Conservation (phyloP, 1,139 yeast genomes). For the Nakaseomyces delphensis region DNA sequence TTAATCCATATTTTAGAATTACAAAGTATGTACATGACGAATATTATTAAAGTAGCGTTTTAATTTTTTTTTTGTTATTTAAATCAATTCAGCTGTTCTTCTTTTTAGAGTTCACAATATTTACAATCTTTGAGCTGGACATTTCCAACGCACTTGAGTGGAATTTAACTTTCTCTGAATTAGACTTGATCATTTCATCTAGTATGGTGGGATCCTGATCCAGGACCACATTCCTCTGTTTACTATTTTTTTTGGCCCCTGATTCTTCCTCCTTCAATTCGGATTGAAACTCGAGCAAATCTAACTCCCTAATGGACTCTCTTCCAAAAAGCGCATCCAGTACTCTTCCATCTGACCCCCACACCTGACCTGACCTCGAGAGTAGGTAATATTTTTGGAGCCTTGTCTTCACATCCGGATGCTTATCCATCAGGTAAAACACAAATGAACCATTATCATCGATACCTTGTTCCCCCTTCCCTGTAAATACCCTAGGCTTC, state of each 20-base stretch:
- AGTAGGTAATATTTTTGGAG: conserved; percentile 22
- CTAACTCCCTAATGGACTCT: conserved; percentile 10
- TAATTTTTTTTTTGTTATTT: neutral
- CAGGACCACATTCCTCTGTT: conserved; percentile 1
- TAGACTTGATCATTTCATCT: conserved; percentile 1
- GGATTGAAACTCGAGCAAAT: neutral
- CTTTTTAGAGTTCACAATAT: conserved; percentile 4
- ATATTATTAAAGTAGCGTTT: neutral
- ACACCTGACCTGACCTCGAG: conserved; percentile 26
- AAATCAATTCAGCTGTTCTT: neutral
- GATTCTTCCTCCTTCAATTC: neutral
- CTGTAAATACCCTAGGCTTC: conserved; percentile 24
- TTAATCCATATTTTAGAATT: neutral
- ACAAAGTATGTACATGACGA: conserved; percentile 3
- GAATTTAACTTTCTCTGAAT: conserved; percentile 4
- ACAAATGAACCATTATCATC: conserved; percentile 26
- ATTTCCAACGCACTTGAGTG: conserved; percentile 5
- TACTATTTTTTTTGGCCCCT: neutral
- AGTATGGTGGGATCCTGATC: conserved; percentile 1
- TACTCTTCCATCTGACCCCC: conserved; percentile 27
- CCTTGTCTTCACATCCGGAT: conserved; percentile 11
- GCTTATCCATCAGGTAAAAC: conserved; percentile 21
- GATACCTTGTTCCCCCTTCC: conserved; percentile 27
- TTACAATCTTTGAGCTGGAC: conserved; percentile 4
- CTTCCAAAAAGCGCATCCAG: conserved; percentile 27